Evolutionary conservation across 208 protist species (phyloP), one percentile per base, ranked within the genome.

Genomic region (Acanthamoeba culbertsoni): DNA sequence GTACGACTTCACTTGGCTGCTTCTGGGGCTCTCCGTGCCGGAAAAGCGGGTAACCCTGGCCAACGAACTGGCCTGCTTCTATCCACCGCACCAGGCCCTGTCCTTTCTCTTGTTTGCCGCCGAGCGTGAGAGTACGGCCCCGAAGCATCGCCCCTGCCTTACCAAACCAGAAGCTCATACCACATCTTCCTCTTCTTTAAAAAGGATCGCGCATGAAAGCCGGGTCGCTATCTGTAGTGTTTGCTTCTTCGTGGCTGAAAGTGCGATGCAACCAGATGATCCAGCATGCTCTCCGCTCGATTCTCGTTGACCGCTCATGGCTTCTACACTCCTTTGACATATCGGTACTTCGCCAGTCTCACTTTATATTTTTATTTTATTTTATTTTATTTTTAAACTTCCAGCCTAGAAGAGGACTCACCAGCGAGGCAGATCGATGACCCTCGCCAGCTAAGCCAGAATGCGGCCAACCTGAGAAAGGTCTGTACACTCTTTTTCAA

Each of bases 1-100:
- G 73, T 84, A 40, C 42, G 73, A 84, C 73, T 84, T 84, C 43
- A 84, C 73, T 5, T 84, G 73, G 73, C 73, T 57, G 43, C n/a
- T 84, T 37, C 8, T 84, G 23, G 42, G 73, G 6, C 2, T 84
- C n/a, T 55, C 73, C 28, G 28, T 43, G 18, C 7, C 73, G 31
- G 73, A 84, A 33, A 84, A 84, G 45, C 73, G 45, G 20, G 26
- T 43, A 0, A n/a, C 10, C 12, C 10, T 84, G 45, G 73, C 42
- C 23, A 48, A 16, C 26, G 73, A 84, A 43, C 43, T 84, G 73
- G 73, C 73, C 16, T 55, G 37, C 43, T 84, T 84, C 73, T 84
- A 55, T 28, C 73, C 73, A 12, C 73, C 45, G 8, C 73, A 84
- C 14, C 73, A 84, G 43, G 73, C 73, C 43, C 73, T 84, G 14